Evolutionary conservation across 106 monocot genomes (phyloP), one percentile per base, ranked within the genome.

Genomic region (Acanthochlamys bracteata): DNA sequence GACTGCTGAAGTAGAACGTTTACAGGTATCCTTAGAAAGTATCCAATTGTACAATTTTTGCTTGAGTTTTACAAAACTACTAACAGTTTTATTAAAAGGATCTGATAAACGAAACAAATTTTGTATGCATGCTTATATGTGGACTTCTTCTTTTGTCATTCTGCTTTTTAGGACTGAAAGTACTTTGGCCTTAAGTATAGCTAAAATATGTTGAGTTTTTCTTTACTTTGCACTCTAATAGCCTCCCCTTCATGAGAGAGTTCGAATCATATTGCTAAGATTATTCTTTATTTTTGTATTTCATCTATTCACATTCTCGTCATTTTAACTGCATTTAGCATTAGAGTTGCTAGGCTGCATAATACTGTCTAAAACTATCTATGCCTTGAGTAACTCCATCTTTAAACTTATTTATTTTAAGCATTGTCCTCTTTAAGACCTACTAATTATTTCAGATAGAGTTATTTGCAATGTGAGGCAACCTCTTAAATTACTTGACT

Each of bases 1-100:
- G 33, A 91, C 84, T 42, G 71, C 88, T 63, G 88, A 96, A 79
- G 75, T 91, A 26, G 82, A 96, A 43, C 73, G 68, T 39, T 68
- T 96, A 53, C 84, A 85, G 96, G 96, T 96, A 78, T 11, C 13
- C 20, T 68, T 22, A 46, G 42, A 61, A 20, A 4, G 15, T 19
- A 47, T 61, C 23, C 40, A 4, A 11, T 67, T 52, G 8, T 59
- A 56, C 45, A 57, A 4, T 67, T 45, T 14, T 22, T 16, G 15
- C 16, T 47, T 9, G 7, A 33, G 2, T 33, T 27, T 27, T 25
- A 60, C 27, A 33, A 15, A 33, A 25, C 11, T 39, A 27, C 39
- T 33, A 39, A 25, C 2, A 33, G 10, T 60, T 25, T 11, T 4
- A 33, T 60, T 0, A 15, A 60, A 33, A 4, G 25, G 12, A 60